Base-by-base conservation (phyloP, 116 monocot genomes). In the Trichopus zeylanicus region DNA sequence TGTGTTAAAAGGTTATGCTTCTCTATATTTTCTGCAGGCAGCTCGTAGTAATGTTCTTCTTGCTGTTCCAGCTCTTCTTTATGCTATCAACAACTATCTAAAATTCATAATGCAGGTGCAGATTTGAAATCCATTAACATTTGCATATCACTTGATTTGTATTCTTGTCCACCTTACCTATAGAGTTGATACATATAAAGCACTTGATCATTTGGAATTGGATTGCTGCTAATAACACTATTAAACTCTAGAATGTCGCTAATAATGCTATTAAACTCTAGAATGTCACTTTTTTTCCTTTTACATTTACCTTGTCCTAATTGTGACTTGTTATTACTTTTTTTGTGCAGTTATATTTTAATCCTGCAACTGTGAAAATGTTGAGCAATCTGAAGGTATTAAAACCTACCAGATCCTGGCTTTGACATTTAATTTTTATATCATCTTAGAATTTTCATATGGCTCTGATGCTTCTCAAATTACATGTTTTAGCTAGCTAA, bases 41-140 rank as follows among this genome's bases (percentile, higher is more conserved):
- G 93, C 93, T 71, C 81, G 85, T 8, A 88, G 74, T 55, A 94
- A 94, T 75, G 73, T 69, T 22, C 82, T 94, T 80, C 86, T 94
- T 54, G 89, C 93, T 69, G 68, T 94, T 74, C 93, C 93, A 20
- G 93, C 89, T 67, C 66, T 94, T 55, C 61, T 94, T 1, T 94
- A 94, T 83, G 89, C 93, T 22, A 94, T 94, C 70, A 94, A 94
- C 73, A 94, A 94, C 75, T 94, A 94, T 62, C 67, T 94, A 35
- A 94, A 94, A 60, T 94, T 94, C 37, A 83, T 78, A 46, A 89
- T 94, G 93, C 93, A 94, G 93, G 93, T 94, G 69, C 6, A 42
- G n/a, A 16, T n/a, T 4, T 42, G 42, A 16, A 13, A 16, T 42
- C 42, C 42, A 16, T 42, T 42, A 42, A 10, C 13, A 13, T 15